Conservation (phyloP, 2,329 filamentous ascomycete species). For the Tolypocladium album region DNA sequence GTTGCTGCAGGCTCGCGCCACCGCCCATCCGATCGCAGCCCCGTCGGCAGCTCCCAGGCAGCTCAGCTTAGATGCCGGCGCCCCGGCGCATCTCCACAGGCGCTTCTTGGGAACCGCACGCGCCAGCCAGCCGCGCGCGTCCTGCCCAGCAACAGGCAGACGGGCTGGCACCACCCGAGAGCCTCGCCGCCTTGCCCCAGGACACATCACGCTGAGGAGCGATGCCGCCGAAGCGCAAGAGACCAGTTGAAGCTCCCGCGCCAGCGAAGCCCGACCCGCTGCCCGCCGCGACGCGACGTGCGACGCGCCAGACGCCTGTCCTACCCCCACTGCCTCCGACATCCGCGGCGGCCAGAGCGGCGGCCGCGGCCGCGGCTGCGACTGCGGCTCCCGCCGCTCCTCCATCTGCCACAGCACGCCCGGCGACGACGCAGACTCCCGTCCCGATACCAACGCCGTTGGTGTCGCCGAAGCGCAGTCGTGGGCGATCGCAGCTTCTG, state of each 20-base stretch:
- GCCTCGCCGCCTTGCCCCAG: not conserved
- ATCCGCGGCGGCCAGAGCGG: slow-evolving; percentile 1
- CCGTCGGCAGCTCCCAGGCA: not conserved
- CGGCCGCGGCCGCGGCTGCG: not conserved
- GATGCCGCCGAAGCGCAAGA: slow-evolving; percentile 28
- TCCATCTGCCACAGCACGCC: slow-evolving; percentile 1
- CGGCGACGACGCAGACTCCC: slow-evolving; percentile 8
- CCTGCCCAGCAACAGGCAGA: not conserved
- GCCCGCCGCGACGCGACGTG: slow-evolving; percentile 20
- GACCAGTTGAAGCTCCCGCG: slow-evolving; percentile 15
- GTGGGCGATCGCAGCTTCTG: slow-evolving; percentile 5
- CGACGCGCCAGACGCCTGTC: slow-evolving; percentile 28
- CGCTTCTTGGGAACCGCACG: not conserved
- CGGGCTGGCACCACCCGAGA: not conserved
- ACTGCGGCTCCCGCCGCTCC: not conserved
- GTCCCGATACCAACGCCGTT: slow-evolving; percentile 7
- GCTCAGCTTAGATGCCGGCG: not conserved
- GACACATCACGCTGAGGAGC: slow-evolving; percentile 1
- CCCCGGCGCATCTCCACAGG: not conserved
- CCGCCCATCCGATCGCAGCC: not conserved
- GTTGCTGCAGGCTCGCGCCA: not conserved
- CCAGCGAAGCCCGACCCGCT: slow-evolving; percentile 5
- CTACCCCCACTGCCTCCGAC: slow-evolving; percentile 15
- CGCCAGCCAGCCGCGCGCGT: not conserved
- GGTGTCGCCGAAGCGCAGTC: slow-evolving; percentile 12